Base-by-base conservation (phyloP, 371 early-diverging fungal species). In the Syncephalastrum contaminatum region DNA sequence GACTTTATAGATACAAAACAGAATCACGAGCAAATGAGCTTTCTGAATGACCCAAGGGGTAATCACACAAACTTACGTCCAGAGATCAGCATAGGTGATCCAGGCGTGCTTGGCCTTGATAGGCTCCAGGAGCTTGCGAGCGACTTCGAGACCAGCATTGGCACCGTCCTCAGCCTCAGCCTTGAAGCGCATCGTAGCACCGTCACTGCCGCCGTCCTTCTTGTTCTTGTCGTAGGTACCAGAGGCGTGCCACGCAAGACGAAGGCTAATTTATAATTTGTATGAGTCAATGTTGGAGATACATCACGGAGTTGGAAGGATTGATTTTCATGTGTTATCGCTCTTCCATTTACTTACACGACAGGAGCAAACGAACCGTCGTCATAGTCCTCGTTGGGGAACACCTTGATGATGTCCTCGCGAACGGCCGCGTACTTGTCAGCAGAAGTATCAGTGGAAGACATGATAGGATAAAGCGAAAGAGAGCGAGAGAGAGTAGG, bases 281-380 rank as follows among this genome's bases (percentile, higher is more conserved):
- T 48, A 15, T 49, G n/a, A 44, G 46, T 16, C 12, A 10, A 30
- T 30, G 36, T 8, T 25, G 12, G 27, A n/a, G n/a, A n/a, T 7
- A 7, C 15, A 43, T 13, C 48, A 48, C 21, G 48, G n/a, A 24
- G n/a, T 24, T n/a, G n/a, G 22, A 18, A 5, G 21, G 21, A 18
- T 15, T 48, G 19, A 45, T 25, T 27, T 30, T 12, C 36, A 30
- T 30, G 36, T 30, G 36, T 10, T 30, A 30, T 43, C 7, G 25
- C 25, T 14, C 8, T 27, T 18, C 48, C 22, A 20, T 21, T 24
- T 2, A 54, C 70, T 68, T 75, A 79, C 68, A 91, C 77, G 43
- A 94, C 82, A 30, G 92, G 92, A 15, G 89, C 91, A 69, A 87
- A 77, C 16, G 86, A 86, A 54, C 92, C 94, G 64, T 94, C 93